Base-by-base conservation (phyloP, 768 basidiomycete genomes). In the Coprinopsis sp. region DNA sequence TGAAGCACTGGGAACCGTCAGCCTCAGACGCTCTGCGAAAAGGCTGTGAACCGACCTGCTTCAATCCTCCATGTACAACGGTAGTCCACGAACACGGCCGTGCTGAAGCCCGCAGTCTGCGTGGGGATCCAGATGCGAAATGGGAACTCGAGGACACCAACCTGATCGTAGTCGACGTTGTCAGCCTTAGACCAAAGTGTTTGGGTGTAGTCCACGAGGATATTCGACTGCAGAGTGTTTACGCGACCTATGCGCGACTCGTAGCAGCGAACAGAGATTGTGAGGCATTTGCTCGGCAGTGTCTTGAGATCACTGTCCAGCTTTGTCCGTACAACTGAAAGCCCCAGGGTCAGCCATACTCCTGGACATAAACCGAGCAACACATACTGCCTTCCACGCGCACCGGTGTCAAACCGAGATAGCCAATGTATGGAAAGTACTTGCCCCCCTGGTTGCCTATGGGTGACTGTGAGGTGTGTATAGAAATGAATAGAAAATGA, bases 61-160 rank as follows among this genome's bases (percentile, higher is more conserved):
- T 92, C 90, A 47, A 92, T 71, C 44, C 87, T 74, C 90, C 90
- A 92, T 59, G 78, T 78, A 58, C 86, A 81, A 34, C 83, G 75
- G 63, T 89, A 92, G 55, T 83, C 84, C 54, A 84, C 84, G 56
- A 82, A 88, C 50, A 79, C 72, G 12, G 82, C 76, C 38, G 83
- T 81, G 61, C 82, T 84, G 56, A 80, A 82, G 31, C 85, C 85
- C 13, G 73, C 64, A 41, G 77, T 73, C 51, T 74, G 71, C 46
- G 75, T 60, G 22, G 90, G 90, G 22, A 92, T 50, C 37, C 75
- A 72, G 57, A 92, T 72, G 40, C 79, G 78, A 63, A 90, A 92
- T 2, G 86, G 80, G 54, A 74, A 70, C 55, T 90, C 84, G 55
- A 77, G 61, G 52, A 84, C 78, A 34, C 77, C 81, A 52, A 91